Conservation (phyloP, 78 protist genomes). For the Monosiga brevicollis region DNA sequence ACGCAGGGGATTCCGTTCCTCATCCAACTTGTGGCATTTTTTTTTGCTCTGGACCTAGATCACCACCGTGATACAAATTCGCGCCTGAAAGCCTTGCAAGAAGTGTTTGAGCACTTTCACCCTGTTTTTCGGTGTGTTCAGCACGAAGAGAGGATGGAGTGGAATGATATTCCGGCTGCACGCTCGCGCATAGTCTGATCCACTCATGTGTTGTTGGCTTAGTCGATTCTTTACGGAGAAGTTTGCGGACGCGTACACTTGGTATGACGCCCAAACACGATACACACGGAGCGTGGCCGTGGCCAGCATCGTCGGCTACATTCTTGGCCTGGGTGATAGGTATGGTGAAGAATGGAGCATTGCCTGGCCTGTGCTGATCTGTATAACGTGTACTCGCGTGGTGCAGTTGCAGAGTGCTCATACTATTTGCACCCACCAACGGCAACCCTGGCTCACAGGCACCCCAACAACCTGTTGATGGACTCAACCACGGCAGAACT, state of each 20-base stretch:
- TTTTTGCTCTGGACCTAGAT: neutral
- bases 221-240: constrained; percentile 60
- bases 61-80: neutral
- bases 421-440: too few relatives aligned
- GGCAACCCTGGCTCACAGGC: neutral
- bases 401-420: too few relatives aligned
- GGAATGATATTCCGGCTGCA: neutral
- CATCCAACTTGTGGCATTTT: neutral
- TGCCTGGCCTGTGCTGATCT: too few relatives aligned
- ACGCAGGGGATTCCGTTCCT: too few relatives aligned
- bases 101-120: constrained; percentile 12
- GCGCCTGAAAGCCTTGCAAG: too few relatives aligned
- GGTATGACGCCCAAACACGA: constrained; percentile 43
- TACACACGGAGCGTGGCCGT: constrained; percentile 57
- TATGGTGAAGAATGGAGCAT: too few relatives aligned
- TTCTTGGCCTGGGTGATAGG: constrained; percentile 85
- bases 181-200: too few relatives aligned
- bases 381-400: too few relatives aligned
- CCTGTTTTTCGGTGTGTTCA: constrained; percentile 76
- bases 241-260: constrained; percentile 27
- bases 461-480: constrained; percentile 44
- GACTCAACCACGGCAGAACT: constrained; percentile 63
- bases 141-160: neutral
- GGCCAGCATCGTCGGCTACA: constrained; percentile 54
- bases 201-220: too few relatives aligned